These are phyloP conservation scores for Staphylotrichum tortipilum DNA, from an alignment of 495 filamentous ascomycete species.

Conservation along the genomic window DNA sequence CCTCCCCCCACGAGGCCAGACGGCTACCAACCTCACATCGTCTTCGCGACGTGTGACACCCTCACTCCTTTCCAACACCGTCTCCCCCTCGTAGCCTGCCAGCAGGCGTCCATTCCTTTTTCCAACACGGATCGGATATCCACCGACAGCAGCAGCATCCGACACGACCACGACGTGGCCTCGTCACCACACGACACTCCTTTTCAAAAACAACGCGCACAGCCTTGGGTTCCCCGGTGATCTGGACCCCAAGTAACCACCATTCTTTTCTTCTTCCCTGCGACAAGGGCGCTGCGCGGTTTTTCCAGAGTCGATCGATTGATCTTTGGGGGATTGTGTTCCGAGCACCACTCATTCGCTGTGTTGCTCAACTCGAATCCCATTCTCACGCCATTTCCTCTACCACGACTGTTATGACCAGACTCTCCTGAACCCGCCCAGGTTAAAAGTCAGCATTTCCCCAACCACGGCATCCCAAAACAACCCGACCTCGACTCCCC, in stretches of 20 bases:
- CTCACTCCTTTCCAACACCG: conserved; percentile 32
- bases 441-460: conserved; percentile 11
- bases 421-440: conserved; percentile 11
- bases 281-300: background rate
- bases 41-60: conserved; percentile 29
- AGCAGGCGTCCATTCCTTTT: conserved; percentile 43
- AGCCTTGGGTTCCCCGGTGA: conserved; percentile 7
- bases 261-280: too few species aligned
- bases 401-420: conserved; percentile 27
- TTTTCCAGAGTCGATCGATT: background rate
- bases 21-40: conserved; percentile 23
- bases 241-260: conserved; percentile 3
- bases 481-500: background rate
- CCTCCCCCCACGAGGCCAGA: too few species aligned
- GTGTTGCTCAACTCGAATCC: background rate
- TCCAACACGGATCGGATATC: background rate
- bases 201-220: conserved; percentile 10
- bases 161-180: conserved; percentile 12
- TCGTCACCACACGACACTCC: conserved; percentile 25
- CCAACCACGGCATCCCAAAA: too few species aligned
- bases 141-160: too few species aligned
- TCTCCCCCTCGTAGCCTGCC: conserved; percentile 31
- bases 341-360: too few species aligned
- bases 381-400: background rate
- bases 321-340: too few species aligned